Evolutionary conservation across 2,329 filamentous ascomycete species (phyloP).

Genomic region (Sclerotinia subarctica): DNA sequence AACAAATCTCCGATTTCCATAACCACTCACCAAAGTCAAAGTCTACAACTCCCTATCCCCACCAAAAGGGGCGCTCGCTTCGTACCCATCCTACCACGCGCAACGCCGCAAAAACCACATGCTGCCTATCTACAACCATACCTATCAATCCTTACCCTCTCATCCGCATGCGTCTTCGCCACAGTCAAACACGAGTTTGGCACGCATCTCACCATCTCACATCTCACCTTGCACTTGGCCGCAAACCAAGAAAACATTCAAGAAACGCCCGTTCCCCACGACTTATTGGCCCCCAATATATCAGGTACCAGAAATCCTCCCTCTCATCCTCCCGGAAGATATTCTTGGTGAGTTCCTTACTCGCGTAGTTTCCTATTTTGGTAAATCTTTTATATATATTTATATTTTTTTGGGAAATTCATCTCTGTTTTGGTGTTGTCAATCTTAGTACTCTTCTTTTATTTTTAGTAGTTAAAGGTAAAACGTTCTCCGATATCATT

Average conservation of each 20-base stretch:
- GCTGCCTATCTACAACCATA: background rate
- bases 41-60: background rate
- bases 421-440: no score
- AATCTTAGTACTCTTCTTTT: background rate
- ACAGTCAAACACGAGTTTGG: slow-evolving; percentile 1
- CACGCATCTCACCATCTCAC: background rate
- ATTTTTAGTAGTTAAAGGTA: background rate
- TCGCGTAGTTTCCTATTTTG: no score
- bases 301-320: background rate
- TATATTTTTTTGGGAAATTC: no score
- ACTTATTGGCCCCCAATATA: background rate
- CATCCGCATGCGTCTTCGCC: background rate
- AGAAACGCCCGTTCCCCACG: background rate
- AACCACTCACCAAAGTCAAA: background rate
- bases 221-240: background rate
- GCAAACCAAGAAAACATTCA: no score
- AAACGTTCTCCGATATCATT: background rate
- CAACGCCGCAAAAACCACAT: background rate
- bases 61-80: background rate
- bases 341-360: background rate
- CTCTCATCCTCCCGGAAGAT: background rate
- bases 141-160: background rate
- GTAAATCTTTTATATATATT: no score
- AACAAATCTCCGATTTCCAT: background rate
- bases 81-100: background rate